Evolutionary conservation across 2,329 filamentous ascomycete genomes (phyloP).

Genomic region (Catunica adiposa): DNA sequence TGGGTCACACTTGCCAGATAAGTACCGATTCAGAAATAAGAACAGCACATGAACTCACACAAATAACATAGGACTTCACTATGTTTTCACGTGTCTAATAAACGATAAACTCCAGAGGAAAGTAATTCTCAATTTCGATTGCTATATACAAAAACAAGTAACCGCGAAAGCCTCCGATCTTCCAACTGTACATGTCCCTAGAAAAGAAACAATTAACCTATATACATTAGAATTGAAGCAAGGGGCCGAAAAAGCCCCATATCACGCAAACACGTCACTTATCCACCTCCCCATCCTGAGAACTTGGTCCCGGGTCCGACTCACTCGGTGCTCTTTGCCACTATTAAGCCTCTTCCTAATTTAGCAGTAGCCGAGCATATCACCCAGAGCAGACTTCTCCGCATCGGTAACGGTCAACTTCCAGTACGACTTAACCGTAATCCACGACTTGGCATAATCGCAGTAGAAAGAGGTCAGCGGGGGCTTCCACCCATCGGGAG

Average conservation of each 20-base stretch:
- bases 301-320: no score
- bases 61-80: no score
- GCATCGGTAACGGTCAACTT: slow-evolving; percentile 48
- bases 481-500: slow-evolving; percentile 64
- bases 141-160: neutral
- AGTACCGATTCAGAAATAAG: no score
- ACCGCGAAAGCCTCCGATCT: neutral
- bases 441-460: slow-evolving; percentile 61
- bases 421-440: slow-evolving; percentile 63
- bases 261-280: no score
- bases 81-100: neutral
- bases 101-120: neutral
- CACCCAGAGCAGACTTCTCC: slow-evolving; percentile 52
- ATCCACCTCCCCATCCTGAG: no score
- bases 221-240: neutral
- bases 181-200: neutral
- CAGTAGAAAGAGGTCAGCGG: slow-evolving; percentile 53
- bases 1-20: no score
- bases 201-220: neutral
- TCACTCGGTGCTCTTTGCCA: neutral
- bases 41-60: no score
- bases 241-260: neutral
- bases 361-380: slow-evolving; percentile 50
- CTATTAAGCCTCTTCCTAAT: neutral
- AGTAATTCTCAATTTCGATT: neutral